These are phyloP conservation scores for Pachyrhizus erosus DNA, from an alignment of 306 rosid species.

Conservation along the genomic window DNA sequence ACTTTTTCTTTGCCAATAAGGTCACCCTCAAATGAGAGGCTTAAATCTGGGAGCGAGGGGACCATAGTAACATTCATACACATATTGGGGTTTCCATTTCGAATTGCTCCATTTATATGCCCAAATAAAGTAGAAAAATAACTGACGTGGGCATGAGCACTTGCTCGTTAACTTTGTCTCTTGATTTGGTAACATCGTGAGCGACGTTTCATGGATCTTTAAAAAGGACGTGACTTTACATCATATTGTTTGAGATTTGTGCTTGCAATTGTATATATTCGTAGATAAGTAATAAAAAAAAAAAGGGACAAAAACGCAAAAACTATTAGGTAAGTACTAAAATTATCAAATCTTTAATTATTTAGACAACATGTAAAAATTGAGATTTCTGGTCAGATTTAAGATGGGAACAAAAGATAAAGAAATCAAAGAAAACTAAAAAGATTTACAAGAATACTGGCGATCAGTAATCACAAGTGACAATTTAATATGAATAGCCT, in stretches of 20 bases:
- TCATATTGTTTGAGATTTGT: not conserved
- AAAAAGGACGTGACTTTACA: not conserved
- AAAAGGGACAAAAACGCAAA: too few species aligned
- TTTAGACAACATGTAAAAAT: too few species aligned
- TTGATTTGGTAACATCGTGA: not conserved
- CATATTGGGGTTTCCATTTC: constrained; percentile 44
- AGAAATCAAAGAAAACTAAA: too few species aligned
- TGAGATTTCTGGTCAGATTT: too few species aligned
- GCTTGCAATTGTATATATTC: not conserved
- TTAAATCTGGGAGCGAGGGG: constrained; percentile 45
- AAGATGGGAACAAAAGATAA: too few species aligned
- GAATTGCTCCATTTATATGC: constrained; percentile 54
- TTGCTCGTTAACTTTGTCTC: not conserved
- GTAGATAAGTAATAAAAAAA: too few species aligned
- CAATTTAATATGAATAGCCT: too few species aligned
- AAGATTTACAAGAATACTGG: too few species aligned
- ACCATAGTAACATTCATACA: constrained; percentile 35
- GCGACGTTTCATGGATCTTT: not conserved
- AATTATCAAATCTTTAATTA: too few species aligned
- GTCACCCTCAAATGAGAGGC: constrained; percentile 56
- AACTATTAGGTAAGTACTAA: too few species aligned
- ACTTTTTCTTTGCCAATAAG: constrained; percentile 63
- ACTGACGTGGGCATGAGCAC: not conserved
- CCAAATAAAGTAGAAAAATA: constrained; percentile 45
- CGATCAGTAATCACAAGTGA: too few species aligned